phyloP scores from a whole-genome alignment of 305 asterid genomes.

The Fraxinus angustifolia region DNA sequence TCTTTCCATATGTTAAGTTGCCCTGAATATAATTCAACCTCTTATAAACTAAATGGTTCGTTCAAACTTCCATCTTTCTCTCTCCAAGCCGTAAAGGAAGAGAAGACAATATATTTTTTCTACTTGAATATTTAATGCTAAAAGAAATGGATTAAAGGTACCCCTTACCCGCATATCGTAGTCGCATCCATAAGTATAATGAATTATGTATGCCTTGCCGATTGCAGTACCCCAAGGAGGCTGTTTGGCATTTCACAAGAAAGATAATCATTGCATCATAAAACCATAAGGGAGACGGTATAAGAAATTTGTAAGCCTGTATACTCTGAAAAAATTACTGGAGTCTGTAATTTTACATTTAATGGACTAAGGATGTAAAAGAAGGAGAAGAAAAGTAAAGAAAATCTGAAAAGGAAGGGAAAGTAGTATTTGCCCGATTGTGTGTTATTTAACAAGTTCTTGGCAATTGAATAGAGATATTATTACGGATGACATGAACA shows the following conservation, averaged over 20 bases:
- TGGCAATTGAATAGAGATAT: background rate
- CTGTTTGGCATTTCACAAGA: conserved; percentile 35
- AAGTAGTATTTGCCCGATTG: background rate
- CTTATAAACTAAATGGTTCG: background rate
- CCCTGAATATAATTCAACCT: conserved; percentile 44
- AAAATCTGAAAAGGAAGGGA: background rate
- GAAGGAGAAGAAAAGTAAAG: background rate
- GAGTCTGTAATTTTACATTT: background rate
- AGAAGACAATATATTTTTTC: background rate
- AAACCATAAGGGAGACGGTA: background rate
- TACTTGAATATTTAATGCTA: background rate
- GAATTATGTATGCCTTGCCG: conserved; percentile 73
- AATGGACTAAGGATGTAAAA: background rate
- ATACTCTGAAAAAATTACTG: background rate
- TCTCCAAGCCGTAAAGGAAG: background rate
- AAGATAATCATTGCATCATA: conserved; percentile 17
- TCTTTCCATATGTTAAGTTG: conserved; percentile 71
- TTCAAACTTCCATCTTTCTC: background rate
- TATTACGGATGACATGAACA: background rate
- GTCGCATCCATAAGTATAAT: conserved; percentile 92
- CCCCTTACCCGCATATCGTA: conserved; percentile 64
- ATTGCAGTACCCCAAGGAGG: conserved; percentile 87
- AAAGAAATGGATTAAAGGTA: background rate
- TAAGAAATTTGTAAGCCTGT: background rate
- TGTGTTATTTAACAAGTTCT: background rate